Evolutionary conservation across 495 filamentous ascomycete species (phyloP).

Genomic region (Cercophora newfieldiana): DNA sequence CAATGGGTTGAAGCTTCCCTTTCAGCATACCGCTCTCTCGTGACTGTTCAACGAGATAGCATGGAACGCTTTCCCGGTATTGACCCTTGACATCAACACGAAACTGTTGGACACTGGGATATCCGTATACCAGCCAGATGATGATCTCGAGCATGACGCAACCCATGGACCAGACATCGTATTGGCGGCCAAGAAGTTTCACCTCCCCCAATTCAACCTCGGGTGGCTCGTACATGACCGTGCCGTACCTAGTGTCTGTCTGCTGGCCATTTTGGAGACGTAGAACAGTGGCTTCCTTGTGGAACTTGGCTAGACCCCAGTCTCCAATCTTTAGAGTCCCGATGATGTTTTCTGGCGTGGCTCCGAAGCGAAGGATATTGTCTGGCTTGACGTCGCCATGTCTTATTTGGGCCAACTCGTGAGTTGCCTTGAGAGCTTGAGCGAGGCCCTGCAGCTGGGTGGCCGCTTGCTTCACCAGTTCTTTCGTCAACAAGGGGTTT

Average conservation of each 20-base stretch:
- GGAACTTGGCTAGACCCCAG: slow-evolving; percentile 29
- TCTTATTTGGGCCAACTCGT: slow-evolving; percentile 12
- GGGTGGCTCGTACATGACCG: slow-evolving; percentile 29
- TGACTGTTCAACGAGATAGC: neutral
- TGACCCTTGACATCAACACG: slow-evolving; percentile 12
- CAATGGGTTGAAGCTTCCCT: slow-evolving; percentile 15
- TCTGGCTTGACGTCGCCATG: slow-evolving; percentile 29
- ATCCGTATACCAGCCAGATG: slow-evolving; percentile 40
- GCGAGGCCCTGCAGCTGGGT: slow-evolving; percentile 22
- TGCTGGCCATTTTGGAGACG: slow-evolving; percentile 2
- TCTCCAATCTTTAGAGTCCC: slow-evolving; percentile 31
- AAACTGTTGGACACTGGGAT: slow-evolving; percentile 22
- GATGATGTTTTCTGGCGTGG: slow-evolving; percentile 9
- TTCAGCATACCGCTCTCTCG: neutral
- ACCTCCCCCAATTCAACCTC: slow-evolving; percentile 18
- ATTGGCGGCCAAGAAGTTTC: slow-evolving; percentile 27
- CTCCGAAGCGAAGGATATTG: slow-evolving; percentile 24
- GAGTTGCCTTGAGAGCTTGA: slow-evolving; percentile 14
- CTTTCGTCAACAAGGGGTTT: neutral
- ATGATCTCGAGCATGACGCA: slow-evolving; percentile 39
- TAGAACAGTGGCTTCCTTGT: slow-evolving; percentile 5
- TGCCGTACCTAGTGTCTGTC: slow-evolving; percentile 21
- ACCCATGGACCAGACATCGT: slow-evolving; percentile 45
- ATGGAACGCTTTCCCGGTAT: neutral
- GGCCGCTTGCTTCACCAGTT: slow-evolving; percentile 4